These are phyloP conservation scores for Fusarium aywerte DNA, from an alignment of 2,329 filamentous ascomycete species.

Conservation along the genomic window DNA sequence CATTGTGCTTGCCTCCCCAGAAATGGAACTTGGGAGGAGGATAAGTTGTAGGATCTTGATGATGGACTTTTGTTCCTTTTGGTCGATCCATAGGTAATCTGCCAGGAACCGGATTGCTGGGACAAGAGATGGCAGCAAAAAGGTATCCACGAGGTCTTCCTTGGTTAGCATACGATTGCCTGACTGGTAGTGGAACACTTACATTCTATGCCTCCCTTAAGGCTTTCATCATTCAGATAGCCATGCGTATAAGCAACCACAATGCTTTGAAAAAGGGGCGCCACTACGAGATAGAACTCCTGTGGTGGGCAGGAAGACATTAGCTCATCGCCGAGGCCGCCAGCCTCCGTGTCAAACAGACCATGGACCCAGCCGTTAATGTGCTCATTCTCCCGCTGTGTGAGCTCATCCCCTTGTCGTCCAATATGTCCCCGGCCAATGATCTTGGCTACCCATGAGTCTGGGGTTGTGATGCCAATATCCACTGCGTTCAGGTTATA, in stretches of 20 bases:
- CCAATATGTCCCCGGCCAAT: conserved; percentile 68
- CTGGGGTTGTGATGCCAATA: conserved; percentile 67
- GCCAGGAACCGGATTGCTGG: conserved; percentile 78
- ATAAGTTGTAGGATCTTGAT: conserved; percentile 79
- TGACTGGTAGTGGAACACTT: conserved; percentile 47
- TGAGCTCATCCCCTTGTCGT: conserved; percentile 68
- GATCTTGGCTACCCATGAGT: conserved; percentile 76
- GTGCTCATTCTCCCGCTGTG: conserved; percentile 71
- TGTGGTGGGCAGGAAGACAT: conserved; percentile 86
- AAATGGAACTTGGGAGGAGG: conserved; percentile 75
- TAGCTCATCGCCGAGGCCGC: conserved; percentile 80
- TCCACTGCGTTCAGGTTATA: conserved; percentile 74
- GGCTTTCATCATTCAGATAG: conserved; percentile 72
- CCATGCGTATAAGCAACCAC: conserved; percentile 75
- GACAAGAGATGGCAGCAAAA: conserved; percentile 81
- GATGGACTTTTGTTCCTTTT: conserved; percentile 73
- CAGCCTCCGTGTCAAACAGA: conserved; percentile 78
- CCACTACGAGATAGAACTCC: conserved; percentile 82
- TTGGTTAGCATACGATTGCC: conserved; percentile 20
- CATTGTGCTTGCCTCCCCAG: conserved; percentile 76
- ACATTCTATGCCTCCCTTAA: conserved; percentile 83
- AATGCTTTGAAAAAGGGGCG: conserved; percentile 80
- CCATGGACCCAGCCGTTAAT: conserved; percentile 80
- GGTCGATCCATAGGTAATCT: conserved; percentile 74
- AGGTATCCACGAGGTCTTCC: conserved; percentile 79